Evolutionary conservation across 371 early-diverging fungal species (phyloP), one percentile per base, ranked within the genome.

Genomic region (Chytridiales sp.): DNA sequence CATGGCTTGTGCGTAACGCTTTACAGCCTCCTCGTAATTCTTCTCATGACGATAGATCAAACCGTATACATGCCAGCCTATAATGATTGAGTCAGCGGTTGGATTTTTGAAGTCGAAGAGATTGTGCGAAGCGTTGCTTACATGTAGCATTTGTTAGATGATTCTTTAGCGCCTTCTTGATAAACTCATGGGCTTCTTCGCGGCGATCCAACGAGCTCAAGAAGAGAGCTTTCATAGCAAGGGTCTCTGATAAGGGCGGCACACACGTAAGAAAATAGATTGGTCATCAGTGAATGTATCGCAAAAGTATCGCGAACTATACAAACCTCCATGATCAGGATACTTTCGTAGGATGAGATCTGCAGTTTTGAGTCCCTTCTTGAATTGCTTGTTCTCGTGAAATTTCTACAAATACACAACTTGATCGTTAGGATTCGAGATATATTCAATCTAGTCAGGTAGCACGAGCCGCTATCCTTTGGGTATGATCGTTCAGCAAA

Each of bases 211-310:
- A 74, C 59, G 91, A 83, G 62, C 85, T 84, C 57, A 90, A 74
- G 70, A 97, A 94, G 58, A 98, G 79, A 19, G 97, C 97, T 70
- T 94, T 95, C 85, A 98, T 81, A 5, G 97, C 92, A 64, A 93
- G 77, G 1, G 97, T 92, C 74, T 98, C 98, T 90, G 69, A 21
- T 19, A 30, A 52, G 38, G 13, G 19, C 35, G 24, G n/a, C 38
- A 26, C 15, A 21, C 6, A 21, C 11, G 53, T n/a, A 8, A 1
- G 13, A 4, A 4, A 39, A 26, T 22, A 17, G 39, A 11, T 9
- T 4, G 6, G 31, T 17, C 56, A 27, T 22, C 19, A 5, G 22
- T 15, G 27, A 49, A 31, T 31, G 8, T 21, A 26, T 2, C 17
- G 11, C 15, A 22, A 15, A 19, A 5, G 26, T 36, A 29, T n/a